Base-by-base conservation (phyloP, 1,284 basidiomycete species). In the Agaricales sp. region DNA sequence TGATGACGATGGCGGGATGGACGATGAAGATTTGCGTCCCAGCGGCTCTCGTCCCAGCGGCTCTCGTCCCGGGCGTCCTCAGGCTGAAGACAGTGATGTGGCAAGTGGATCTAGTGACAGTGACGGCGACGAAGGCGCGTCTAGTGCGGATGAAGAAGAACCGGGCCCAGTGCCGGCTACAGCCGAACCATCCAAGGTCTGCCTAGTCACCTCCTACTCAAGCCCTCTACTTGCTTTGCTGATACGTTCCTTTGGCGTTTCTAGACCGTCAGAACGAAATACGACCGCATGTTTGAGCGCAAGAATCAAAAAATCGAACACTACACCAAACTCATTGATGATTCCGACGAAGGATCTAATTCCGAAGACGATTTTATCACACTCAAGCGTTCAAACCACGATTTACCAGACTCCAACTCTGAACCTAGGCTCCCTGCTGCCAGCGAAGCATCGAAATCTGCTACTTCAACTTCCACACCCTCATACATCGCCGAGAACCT, bases 241-340 rank as follows among this genome's bases (percentile, higher is more conserved):
- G 19, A 52, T 20, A 21, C 23, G 19, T 20, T n/a, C 26, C 25
- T 13, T 47, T 22, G 20, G 23, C 18, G 43, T n/a, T 48, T 66
- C 61, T 59, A 61, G 35, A 59, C 58, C 19, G 86, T 93, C 0
- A 78, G 90, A 50, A 98, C 96, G 3, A 98, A 96, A 68, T 97
- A 98, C 64, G 96, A 99, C 65, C 82, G 92, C 48, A 97, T 99
- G 92, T 99, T 99, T 61, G 88, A 90, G 61, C 82, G 95, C 51
- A 94, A 91, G 66, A 98, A 98, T 64, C 94, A 97, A 65, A 87
- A 83, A 55, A 87, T 98, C 48, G 80, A 86, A 54, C 94, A 97
- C 64, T 98, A 97, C 68, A 77, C 74, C 51, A 92, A 92, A 59
- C 82, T 99, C 46, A 73, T 98, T 49, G 87, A 91, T 51, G 84